Base-by-base conservation (phyloP, 176 grass and related monocot species). In the Calamus simplicifolius region DNA sequence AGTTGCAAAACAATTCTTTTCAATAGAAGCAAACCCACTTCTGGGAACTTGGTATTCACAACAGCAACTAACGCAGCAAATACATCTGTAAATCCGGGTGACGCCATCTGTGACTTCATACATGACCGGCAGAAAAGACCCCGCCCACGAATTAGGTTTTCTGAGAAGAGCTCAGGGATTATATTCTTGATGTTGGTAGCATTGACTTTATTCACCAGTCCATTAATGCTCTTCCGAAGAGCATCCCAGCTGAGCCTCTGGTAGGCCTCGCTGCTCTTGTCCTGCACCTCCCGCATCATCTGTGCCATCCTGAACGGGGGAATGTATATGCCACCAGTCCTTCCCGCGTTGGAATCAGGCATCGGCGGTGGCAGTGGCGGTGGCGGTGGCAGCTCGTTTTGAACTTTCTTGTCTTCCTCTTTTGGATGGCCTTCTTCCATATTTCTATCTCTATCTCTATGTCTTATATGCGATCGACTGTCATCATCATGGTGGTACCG, bases 151-250 rank as follows among this genome's bases (percentile, higher is more conserved):
- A 97, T 83, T 54, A 97, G 79, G 63, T 88, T 97, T 84, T 97
- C 93, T 1, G 84, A 69, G 0, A 97, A 78, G 21, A 97, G 81
- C 84, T 97, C 87, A 0, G 84, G 93, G 58, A 92, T 81, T 1
- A 97, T 85, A 73, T 97, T 97, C 75, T 97, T 97, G 67, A 88
- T 92, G 62, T 97, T 97, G 17, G 84, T 88, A 10, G 81, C 87
- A 57, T 92, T 97, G 50, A 97, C 87, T 62, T 97, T 97, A 30
- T 97, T 97, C 3, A 97, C 87, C 7, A 97, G 62, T 4, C 92
- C 93, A 18, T 97, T 97, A 54, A 97, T 97, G 5, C 87, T 85
- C 79, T 97, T 97, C 51, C 83, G 85, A 6, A 97, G 78, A 62
- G 93, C 93, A 53, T 97, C 93, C 93, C 93, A 97, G 12, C 72